Conservation (phyloP, 2,329 filamentous ascomycete species). For the Atkinsonella hypoxylon region DNA sequence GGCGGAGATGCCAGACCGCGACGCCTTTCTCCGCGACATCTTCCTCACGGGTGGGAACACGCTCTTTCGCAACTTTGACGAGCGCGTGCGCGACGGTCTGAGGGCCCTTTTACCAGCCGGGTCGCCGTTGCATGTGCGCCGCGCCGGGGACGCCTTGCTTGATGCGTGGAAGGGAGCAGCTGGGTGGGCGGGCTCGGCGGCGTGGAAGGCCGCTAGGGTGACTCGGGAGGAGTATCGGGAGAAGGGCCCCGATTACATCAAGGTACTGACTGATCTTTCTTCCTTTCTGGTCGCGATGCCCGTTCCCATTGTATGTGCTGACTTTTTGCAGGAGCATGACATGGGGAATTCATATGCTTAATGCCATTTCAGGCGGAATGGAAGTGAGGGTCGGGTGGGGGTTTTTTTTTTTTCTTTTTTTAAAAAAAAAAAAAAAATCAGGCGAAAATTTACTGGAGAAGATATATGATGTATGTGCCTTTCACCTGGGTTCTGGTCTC, state of each 20-base stretch:
- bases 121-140: constrained; percentile 54
- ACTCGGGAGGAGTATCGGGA: constrained; percentile 76
- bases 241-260: constrained; percentile 89
- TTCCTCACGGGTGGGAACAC: constrained; percentile 94
- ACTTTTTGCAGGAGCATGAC: constrained; percentile 59
- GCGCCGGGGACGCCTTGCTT: constrained; percentile 62
- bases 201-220: constrained; percentile 54
- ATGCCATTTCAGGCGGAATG: too few species aligned
- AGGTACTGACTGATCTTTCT: too few species aligned
- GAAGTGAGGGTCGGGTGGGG: too few species aligned
- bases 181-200: constrained; percentile 57
- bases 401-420: neutral
- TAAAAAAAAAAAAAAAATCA: too few species aligned
- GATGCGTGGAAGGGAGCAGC: constrained; percentile 95
- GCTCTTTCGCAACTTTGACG: constrained; percentile 76
- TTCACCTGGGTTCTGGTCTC: neutral
- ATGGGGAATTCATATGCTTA: constrained; percentile 50
- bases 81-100: constrained; percentile 63
- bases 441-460: neutral
- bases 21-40: constrained; percentile 69
- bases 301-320: too few species aligned
- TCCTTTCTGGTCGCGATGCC: too few species aligned
- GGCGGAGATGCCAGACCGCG: constrained; percentile 40
- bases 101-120: constrained; percentile 59
- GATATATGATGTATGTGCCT: neutral